Evolutionary conservation across 2,329 filamentous ascomycete species (phyloP), one percentile per base, ranked within the genome.

Genomic region (Raffaelea albimanens): DNA sequence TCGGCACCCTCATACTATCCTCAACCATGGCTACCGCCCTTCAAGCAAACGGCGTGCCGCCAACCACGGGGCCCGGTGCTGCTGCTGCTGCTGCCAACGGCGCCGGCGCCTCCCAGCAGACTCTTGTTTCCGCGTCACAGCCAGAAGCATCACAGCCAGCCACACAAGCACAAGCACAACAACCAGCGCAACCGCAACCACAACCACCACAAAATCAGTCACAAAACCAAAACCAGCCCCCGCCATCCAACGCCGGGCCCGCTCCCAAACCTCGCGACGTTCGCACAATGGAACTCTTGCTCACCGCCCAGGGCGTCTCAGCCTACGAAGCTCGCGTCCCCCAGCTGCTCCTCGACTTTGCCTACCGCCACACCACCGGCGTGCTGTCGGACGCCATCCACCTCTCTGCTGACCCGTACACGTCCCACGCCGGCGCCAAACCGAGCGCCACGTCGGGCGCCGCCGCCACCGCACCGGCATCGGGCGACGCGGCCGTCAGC

Each of bases 281-380:
- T 16, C 82, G 86, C 58, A 80, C 88, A 14, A 79, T 93, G 57
- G 86, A 91, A 67, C 78, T 90, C 18, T 77, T 93, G 45, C 80
- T 93, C 43, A 83, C 82, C 19, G 84, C 83, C 8, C 83, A 89
- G 58, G 86, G 86, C 59, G 85, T 91, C 10, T 82, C 83, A 4
- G 75, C 82, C 38, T 93, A 88, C 71, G 86, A 91, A 63, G 79
- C 85, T 63, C 85, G 87, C 58, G 86, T 93, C 1, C 87, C 87
- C 0, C 76, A 91, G 1, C 80, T 90, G 50, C 80, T 93, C 43
- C 81, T 93, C 62, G 87, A 93, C 68, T 91, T 91, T 61, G 85
- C 87, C 43, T 93, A 93, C 73, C 81, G 87, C 34, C 86, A 89
- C 71, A 87, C 83, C 10, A 80, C 80, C 1, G 75, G 78, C 49